These are phyloP conservation scores for Chlorella sorokiniana DNA, from an alignment of 139 green algal genomes.

Conservation along the genomic window DNA sequence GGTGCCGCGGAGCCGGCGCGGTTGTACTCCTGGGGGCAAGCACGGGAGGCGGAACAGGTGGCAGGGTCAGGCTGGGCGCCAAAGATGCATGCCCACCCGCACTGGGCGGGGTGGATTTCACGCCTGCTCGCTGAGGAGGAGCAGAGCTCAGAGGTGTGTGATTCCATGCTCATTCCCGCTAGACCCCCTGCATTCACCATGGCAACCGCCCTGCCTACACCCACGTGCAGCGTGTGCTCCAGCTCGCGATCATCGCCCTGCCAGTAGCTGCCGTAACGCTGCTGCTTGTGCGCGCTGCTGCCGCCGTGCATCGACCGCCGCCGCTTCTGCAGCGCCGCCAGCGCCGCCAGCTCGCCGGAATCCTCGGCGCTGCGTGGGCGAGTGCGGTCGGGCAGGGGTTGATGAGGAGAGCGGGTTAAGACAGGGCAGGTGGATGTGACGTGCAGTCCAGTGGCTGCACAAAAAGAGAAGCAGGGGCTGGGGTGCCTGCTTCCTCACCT, in stretches of 20 bases:
- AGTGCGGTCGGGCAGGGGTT: neutral
- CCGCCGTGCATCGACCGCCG: conserved; percentile 21
- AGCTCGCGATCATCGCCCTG: conserved; percentile 38
- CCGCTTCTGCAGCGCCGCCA: conserved; percentile 9
- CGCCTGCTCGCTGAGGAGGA: no score
- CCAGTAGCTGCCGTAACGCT: conserved; percentile 45
- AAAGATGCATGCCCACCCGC: no score
- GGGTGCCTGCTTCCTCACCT: no score
- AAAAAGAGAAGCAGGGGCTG: no score
- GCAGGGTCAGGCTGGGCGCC: no score
- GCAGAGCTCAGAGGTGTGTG: no score
- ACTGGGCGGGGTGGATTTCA: no score
- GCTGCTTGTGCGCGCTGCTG: neutral
- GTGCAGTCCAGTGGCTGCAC: no score
- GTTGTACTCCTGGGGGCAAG: conserved; percentile 16
- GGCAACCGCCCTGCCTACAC: no score
- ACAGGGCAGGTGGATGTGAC: neutral
- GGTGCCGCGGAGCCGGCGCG: neutral
- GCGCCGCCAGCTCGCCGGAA: conserved; percentile 19
- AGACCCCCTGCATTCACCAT: no score
- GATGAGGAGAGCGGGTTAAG: neutral
- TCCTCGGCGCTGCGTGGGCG: neutral
- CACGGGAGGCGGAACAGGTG: neutral
- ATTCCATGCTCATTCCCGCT: no score
- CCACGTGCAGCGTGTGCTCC: conserved; percentile 28